A percentile compares a stretch with the other conserved stretches of the same genome.
Conservation (phyloP, 2,329 filamentous ascomycete species). For the Phoma sp. region DNA sequence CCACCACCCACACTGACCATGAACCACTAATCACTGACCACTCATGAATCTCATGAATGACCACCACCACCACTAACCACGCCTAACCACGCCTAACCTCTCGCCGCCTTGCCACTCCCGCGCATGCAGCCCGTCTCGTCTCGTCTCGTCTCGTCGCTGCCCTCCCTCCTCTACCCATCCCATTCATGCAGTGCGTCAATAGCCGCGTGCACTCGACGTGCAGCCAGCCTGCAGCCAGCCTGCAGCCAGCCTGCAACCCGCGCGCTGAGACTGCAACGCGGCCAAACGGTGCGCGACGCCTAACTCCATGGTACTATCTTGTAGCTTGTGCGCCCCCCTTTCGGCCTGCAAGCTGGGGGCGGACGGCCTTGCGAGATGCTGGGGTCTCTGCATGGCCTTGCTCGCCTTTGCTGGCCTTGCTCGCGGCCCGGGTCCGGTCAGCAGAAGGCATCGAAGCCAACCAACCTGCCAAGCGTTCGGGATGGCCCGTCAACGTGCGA, state of each 20-base stretch:
- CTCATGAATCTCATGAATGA: too few species aligned
- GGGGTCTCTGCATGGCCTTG: constrained; percentile 12
- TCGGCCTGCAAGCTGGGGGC: constrained; percentile 8
- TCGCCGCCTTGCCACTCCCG: constrained; percentile 1
- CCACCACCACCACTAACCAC: too few species aligned
- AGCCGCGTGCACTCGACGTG: neutral
- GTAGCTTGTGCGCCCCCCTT: constrained; percentile 1
- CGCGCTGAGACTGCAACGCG: too few species aligned
- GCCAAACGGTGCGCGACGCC: neutral
- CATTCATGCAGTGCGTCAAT: neutral
- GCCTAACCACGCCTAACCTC: too few species aligned
- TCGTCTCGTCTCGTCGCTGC: neutral
- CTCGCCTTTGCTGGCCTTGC: neutral
- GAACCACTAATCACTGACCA: too few species aligned
- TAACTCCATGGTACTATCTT: neutral
- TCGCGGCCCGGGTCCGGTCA: constrained; percentile 11
- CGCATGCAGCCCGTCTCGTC: constrained; percentile 6
- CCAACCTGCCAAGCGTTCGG: constrained; percentile 11
- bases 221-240: neutral
- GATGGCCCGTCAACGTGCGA: constrained; percentile 16
- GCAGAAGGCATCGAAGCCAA: neutral
- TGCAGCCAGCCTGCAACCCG: neutral
- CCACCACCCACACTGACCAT: too few species aligned
- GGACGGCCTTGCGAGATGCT: constrained; percentile 7
- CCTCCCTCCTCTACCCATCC: too few species aligned